Conservation (phyloP, 305 asterid species). For the Fraxinus dipetala region DNA sequence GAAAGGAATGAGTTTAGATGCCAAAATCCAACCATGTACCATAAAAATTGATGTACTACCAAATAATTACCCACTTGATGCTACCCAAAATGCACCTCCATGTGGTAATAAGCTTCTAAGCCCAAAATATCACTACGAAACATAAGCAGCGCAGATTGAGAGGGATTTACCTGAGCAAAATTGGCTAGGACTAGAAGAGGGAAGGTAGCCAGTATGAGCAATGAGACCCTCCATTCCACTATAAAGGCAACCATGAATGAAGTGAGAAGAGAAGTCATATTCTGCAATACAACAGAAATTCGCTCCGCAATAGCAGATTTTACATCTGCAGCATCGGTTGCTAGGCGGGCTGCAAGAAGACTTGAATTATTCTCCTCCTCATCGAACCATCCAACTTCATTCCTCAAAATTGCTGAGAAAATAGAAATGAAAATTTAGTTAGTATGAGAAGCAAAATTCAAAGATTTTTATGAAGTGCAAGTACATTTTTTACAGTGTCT, state of each 20-base stretch:
- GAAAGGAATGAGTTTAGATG: conserved; percentile 32
- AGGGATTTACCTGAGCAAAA: conserved; percentile 81
- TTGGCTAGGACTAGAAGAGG: conserved; percentile 95
- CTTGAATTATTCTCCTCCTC: conserved; percentile 97
- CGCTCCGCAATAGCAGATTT: conserved; percentile 97
- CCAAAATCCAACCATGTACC: conserved; percentile 38
- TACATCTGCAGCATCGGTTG: conserved; percentile 93
- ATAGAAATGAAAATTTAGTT: background rate
- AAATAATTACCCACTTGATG: background rate
- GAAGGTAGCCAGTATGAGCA: conserved; percentile 81
- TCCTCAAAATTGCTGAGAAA: conserved; percentile 73
- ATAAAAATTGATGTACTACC: background rate
- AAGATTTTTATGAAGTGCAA: background rate
- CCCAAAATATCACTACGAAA: background rate
- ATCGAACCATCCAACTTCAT: conserved; percentile 97
- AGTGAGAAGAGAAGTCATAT: conserved; percentile 96
- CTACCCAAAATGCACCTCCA: background rate
- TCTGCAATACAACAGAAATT: conserved; percentile 87
- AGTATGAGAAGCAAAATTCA: background rate
- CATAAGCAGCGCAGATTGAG: background rate
- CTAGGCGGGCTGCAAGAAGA: conserved; percentile 78
- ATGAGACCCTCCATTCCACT: conserved; percentile 94
- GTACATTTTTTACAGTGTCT: background rate
- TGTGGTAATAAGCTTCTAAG: background rate
- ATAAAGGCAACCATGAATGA: conserved; percentile 93